A percentile compares a stretch with the other conserved stretches of the same genome.
phyloP scores from a whole-genome alignment of 2,329 filamentous ascomycete species.

The Biscogniauxia marginata region DNA sequence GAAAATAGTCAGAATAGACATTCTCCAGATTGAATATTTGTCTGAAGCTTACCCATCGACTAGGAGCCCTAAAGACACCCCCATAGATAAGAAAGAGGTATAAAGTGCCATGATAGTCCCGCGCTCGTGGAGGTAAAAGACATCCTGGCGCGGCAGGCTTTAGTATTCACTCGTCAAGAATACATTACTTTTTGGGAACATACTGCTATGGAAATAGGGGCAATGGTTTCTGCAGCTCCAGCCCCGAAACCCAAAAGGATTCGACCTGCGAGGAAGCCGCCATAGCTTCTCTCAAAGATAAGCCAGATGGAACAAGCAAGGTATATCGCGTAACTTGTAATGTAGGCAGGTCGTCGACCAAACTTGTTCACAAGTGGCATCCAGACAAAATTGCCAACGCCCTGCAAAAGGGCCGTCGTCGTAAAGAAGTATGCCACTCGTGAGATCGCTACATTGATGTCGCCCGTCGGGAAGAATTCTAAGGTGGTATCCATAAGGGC shows the following conservation, averaged over 20 bases:
- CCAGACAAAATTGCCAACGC: conserved; percentile 47
- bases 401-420: conserved; percentile 48
- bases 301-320: conserved; percentile 42
- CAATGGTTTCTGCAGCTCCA: conserved; percentile 51
- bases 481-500: conserved; percentile 47
- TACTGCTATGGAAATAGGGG: conserved; percentile 24
- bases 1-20: conserved; percentile 1
- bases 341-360: conserved; percentile 42
- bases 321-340: conserved; percentile 44
- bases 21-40: neutral
- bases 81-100: conserved; percentile 40
- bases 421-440: conserved; percentile 54
- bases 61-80: conserved; percentile 43
- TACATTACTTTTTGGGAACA: neutral
- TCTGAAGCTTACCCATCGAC: conserved; percentile 36
- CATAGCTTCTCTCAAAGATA: conserved; percentile 41
- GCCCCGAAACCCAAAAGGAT: conserved; percentile 53
- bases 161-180: neutral
- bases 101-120: conserved; percentile 50
- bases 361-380: conserved; percentile 46
- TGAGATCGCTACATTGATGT: conserved; percentile 35
- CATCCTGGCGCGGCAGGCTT: conserved; percentile 40
- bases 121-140: conserved; percentile 58
- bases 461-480: conserved; percentile 44
- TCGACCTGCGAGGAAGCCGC: conserved; percentile 43